Base-by-base conservation (phyloP, 192 early-diverging fungal species). In the Linnemannia exigua region DNA sequence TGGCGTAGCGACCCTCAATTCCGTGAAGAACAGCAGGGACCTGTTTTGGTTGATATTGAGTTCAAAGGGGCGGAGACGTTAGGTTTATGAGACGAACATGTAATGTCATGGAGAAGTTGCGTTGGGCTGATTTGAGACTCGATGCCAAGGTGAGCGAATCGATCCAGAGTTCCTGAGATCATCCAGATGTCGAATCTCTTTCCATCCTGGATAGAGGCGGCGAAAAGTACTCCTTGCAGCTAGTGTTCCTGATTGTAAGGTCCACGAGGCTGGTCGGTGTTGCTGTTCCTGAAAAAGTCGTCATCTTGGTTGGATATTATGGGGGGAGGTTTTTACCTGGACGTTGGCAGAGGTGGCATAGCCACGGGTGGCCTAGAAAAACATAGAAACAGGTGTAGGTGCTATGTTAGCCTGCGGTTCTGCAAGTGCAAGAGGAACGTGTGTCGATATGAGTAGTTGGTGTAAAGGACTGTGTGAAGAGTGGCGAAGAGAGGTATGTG, bases 1-100 rank as follows among this genome's bases (percentile, higher is more conserved):
- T 98, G 68, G 98, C 97, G 89, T 99, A 99, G 83, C 97, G 96
- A 84, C 98, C 98, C 54, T 98, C 96, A 88, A 99, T 95, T 70
- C 97, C 97, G 92, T 96, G 94, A 69, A 99, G 92, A 63, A 93
- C 91, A 44, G 97, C 71, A 28, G 97, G 97, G 66, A 94, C 92
- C 96, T 98, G 25, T 63, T 8, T 63, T 63, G n/a, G 58, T 63
- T 15, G 4, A 31, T 14, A 9, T 44, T 44, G 41, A 9, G 41
- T 3, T 44, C 5, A 6, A 44, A 44, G 41, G 3, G 12, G n/a
- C 1, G 25, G 12, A 31, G 58, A 22, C 25, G 58, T 63, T 63
- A 63, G 58, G 58, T 14, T n/a, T 12, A n/a, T 63, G 58, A 15
- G 14, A 33, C 11, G 28, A 63, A 31, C 58, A 12, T 14, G 58